Evolutionary conservation across 2,329 filamentous ascomycete species (phyloP), one percentile per base, ranked within the genome.

Genomic region (Hymenotorrendiella dingleyae): DNA sequence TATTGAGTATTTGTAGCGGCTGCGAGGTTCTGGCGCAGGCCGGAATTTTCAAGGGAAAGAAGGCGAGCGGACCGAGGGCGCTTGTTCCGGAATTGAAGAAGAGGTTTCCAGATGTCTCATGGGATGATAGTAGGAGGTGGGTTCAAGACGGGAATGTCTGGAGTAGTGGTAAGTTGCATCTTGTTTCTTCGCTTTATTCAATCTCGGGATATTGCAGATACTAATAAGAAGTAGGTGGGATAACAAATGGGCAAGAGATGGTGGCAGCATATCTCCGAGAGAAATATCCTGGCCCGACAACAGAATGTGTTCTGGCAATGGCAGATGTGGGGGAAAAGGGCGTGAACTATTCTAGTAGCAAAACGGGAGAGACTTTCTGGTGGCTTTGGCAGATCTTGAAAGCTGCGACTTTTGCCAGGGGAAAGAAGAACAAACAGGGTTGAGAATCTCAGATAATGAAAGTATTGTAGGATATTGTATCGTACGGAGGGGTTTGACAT

Each of bases 181-280:
- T 17, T 16, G 9, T 19, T 30, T 9, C 16, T 38, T 20, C 14
- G 11, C 24, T 36, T 21, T 6, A 12, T 16, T 10, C 4, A 23
- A 42, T 9, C 17, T 40, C 12, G 4, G 3, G n/a, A 21, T 38
- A 4, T 19, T 22, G 8, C n/a, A 6, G n/a, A 19, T 28, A 29
- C 45, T 52, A 32, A 52, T 30, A n/a, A 20, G 11, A 20, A 17
- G 14, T 26, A 56, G 53, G 53, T n/a, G 72, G 71, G 38, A 60
- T 77, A 40, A 77, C 73, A 10, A 76, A 76, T 47, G 73, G 73
- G 23, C 76, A 76, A 50, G 74, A 78, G 44, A 63, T 78, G 40
- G 67, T 76, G 33, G 68, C 69, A 14, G 72, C 72, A 2, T 78
- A 76, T 53, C 66, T 67, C 7, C 65, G 70, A 26, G 59, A 64